These are phyloP conservation scores for Schwanniomyces yamadae DNA, from an alignment of 805 yeast genomes.

Conservation along the genomic window DNA sequence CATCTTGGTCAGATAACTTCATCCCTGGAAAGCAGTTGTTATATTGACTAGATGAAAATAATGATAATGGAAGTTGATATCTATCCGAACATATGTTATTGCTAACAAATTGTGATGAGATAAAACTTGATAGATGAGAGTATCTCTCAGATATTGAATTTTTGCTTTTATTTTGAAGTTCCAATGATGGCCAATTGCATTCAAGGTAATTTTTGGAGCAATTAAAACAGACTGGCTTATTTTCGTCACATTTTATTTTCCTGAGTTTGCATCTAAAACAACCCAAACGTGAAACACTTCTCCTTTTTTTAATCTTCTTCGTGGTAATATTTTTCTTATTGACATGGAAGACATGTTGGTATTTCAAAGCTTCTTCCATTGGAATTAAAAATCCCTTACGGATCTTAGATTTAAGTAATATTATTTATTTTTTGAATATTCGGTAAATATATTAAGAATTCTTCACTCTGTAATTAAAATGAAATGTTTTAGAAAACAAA, in stretches of 20 bases:
- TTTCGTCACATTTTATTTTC: conserved; percentile 18
- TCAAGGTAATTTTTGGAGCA: conserved; percentile 10
- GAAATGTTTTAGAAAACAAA: no score
- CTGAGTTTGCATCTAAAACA: conserved; percentile 14
- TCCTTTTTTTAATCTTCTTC: not conserved
- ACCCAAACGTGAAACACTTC: conserved; percentile 18
- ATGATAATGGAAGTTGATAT: not conserved
- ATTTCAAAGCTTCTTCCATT: conserved; percentile 2
- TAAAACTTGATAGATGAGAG: no score
- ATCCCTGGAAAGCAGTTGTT: not conserved
- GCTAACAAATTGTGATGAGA: no score
- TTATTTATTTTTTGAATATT: not conserved
- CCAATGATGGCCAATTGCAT: conserved; percentile 10
- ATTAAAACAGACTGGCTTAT: conserved; percentile 13
- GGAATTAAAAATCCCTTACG: not conserved
- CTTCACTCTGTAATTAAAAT: no score
- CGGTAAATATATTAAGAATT: not conserved
- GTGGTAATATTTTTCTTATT: not conserved
- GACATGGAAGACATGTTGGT: not conserved
- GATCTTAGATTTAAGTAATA: not conserved
- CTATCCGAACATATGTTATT: not conserved
- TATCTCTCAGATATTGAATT: not conserved
- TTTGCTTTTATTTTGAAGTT: not conserved
- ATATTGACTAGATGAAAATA: not conserved
- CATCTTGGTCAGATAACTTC: not conserved